A percentile compares a stretch with the other conserved stretches of the same genome.
Conservation (phyloP, 257 asterid genomes). For the Rehmannia glutinosa region DNA sequence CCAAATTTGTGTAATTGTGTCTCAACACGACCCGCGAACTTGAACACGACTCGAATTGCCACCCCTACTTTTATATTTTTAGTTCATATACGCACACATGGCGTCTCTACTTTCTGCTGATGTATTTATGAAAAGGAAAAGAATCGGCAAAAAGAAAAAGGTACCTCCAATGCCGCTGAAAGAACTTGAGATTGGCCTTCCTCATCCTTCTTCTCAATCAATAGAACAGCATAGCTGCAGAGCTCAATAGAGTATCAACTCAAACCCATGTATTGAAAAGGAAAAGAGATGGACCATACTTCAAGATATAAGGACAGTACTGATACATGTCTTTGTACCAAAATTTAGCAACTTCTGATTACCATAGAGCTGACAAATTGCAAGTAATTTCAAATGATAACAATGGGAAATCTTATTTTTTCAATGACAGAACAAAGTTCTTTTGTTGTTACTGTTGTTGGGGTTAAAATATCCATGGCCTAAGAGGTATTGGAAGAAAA, state of each 20-base stretch:
- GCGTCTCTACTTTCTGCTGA: background rate
- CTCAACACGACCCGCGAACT: no score
- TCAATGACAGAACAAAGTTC: background rate
- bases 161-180: conserved; percentile 96
- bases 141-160: background rate
- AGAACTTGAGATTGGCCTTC: conserved; percentile 98
- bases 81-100: background rate
- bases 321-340: background rate
- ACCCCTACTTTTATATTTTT: background rate
- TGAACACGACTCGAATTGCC: no score
- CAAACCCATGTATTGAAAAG: background rate
- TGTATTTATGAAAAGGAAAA: background rate
- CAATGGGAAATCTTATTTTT: background rate
- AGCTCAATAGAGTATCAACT: conserved; percentile 12
- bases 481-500: conserved; percentile 7
- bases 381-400: background rate
- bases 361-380: conserved; percentile 6
- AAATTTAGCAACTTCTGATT: background rate
- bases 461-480: background rate
- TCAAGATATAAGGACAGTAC: background rate
- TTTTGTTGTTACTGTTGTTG: background rate
- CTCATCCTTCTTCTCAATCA: conserved; percentile 83
- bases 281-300: conserved; percentile 7
- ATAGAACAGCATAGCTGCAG: conserved; percentile 88
- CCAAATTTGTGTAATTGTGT: no score